Evolutionary conservation across 768 basidiomycete genomes (phyloP), one percentile per base, ranked within the genome.

Genomic region (Suillus fuscotomentosus): DNA sequence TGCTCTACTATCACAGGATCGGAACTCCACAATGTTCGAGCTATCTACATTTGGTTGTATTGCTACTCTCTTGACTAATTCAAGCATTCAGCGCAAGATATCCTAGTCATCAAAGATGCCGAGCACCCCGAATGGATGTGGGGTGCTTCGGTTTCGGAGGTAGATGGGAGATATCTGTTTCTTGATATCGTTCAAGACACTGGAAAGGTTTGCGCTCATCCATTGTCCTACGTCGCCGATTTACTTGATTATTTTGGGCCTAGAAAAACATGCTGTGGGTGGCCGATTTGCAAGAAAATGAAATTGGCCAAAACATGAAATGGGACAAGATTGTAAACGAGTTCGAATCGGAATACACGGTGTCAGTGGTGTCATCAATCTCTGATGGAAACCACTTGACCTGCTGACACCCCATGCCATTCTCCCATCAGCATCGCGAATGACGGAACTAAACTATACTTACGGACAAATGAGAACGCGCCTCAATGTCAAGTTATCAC

Each of bases 211-310:
- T 66, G 79, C 34, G 4, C 38, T 41, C 43, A 55, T 47, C 64
- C 56, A 51, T 48, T 42, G 47, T 53, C 20, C 54, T 65, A 1
- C 64, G 8, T 31, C 39, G 9, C 60, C 41, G 41, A 51, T 20
- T 34, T 27, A 47, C 57, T 34, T 54, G 60, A 54, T 17, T 22
- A 60, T 60, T 11, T n/a, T 22, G 50, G 48, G 34, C 36, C n/a
- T 66, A 92, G 90, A 88, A 86, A 86, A 89, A 91, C 70, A 72
- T 87, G 11, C 72, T 92, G 2, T 93, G 91, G 91, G 80, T 93
- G 54, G 84, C 88, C 8, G 86, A 92, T 67, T 79, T 92, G 9
- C 71, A 83, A 54, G 78, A 84, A 55, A 81, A 85, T 62, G 79
- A 83, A 62, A 88, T 92, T 31, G 86, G 85, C 10, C 80, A 79